Evolutionary conservation across 257 asterid species (phyloP).

Genomic region (Eustoma russellianum): DNA sequence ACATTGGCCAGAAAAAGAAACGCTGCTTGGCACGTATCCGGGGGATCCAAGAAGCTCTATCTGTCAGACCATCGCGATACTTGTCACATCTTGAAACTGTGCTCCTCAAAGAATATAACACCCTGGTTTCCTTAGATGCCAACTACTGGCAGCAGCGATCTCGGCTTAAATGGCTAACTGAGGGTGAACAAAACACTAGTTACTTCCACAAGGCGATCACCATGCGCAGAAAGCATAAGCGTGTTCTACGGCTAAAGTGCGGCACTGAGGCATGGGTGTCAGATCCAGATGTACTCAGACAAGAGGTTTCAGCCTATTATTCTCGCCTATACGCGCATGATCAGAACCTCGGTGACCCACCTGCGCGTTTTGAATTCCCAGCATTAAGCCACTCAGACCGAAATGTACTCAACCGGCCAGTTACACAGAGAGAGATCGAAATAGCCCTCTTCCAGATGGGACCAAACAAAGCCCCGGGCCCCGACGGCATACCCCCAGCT

Average conservation of each 20-base stretch:
- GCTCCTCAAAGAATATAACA: too few relatives aligned
- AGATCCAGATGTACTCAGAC: too few relatives aligned
- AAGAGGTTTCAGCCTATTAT: too few relatives aligned
- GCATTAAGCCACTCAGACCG: neutral
- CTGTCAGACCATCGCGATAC: too few relatives aligned
- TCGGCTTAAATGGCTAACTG: too few relatives aligned
- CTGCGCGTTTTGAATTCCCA: too few relatives aligned
- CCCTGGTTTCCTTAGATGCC: too few relatives aligned
- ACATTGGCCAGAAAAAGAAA: neutral
- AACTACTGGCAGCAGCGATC: too few relatives aligned
- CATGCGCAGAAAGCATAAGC: too few relatives aligned
- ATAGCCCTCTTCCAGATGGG: too few relatives aligned
- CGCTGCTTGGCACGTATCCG: neutral
- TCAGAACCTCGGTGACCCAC: too few relatives aligned
- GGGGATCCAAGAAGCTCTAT: neutral
- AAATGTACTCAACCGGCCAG: neutral
- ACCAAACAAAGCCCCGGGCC: neutral
- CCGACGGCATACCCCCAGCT: neutral
- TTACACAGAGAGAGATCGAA: neutral
- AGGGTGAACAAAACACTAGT: neutral
- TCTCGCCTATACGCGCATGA: too few relatives aligned
- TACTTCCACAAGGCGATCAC: neutral
- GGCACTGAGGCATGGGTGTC: neutral
- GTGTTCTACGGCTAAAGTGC: neutral
- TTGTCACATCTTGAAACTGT: neutral